Evolutionary conservation across 2,329 filamentous ascomycete species (phyloP).

Genomic region (Nigrospora osmanthi): DNA sequence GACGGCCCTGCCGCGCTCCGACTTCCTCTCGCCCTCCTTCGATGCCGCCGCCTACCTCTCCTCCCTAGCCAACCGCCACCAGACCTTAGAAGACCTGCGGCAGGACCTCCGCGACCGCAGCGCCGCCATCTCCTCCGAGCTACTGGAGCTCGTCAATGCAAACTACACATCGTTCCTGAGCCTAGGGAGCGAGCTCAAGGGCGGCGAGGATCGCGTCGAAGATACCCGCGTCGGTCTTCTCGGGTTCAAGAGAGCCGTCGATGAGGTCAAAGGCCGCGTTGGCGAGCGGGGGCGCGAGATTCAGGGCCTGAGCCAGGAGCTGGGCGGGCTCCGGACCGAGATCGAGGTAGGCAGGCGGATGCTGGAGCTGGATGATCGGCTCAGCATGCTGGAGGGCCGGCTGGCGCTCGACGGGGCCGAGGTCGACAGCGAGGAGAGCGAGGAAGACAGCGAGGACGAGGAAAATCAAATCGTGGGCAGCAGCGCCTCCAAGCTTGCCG

Average conservation of each 20-base stretch:
- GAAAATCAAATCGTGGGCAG: constrained; percentile 31
- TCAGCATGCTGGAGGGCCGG: constrained; percentile 55
- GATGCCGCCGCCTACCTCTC: constrained; percentile 74
- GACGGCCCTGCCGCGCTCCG: constrained; percentile 68
- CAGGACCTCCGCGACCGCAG: constrained; percentile 76
- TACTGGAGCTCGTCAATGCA: constrained; percentile 88
- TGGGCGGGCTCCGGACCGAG: constrained; percentile 52
- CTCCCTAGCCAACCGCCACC: constrained; percentile 76
- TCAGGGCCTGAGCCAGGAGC: constrained; percentile 53
- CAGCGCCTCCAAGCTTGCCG: constrained; percentile 36
- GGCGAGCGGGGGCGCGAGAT: constrained; percentile 57
- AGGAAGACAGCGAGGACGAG: constrained; percentile 21
- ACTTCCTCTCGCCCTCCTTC: constrained; percentile 75
- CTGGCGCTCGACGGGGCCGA: constrained; percentile 45
- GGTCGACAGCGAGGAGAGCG: constrained; percentile 29
- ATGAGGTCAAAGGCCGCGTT: constrained; percentile 63
- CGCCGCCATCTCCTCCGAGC: constrained; percentile 71
- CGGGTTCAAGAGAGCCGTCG: constrained; percentile 76
- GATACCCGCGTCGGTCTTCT: constrained; percentile 81
- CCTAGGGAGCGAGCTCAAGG: constrained; percentile 71
- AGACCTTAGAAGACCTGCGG: constrained; percentile 90
- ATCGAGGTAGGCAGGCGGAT: constrained; percentile 56
- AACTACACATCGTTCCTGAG: constrained; percentile 91
- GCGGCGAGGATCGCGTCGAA: constrained; percentile 86
- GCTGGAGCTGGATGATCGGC: constrained; percentile 58